A percentile compares a stretch with the other conserved stretches of the same genome.
Evolutionary conservation across 768 basidiomycete species (phyloP).

Genomic region (Tulasnella calospora): DNA sequence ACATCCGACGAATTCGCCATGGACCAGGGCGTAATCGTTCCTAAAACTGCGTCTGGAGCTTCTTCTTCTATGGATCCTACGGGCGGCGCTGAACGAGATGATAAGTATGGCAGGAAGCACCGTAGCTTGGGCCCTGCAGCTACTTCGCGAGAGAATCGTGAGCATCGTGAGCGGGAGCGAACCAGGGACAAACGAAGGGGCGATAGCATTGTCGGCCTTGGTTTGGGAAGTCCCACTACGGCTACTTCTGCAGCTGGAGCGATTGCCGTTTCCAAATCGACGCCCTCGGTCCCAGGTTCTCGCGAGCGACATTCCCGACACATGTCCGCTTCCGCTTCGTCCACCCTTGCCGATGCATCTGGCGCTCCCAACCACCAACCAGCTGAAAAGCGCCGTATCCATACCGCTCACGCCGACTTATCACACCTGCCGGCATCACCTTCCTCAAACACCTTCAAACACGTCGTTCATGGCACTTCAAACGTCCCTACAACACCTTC

Average conservation of each 20-base stretch:
- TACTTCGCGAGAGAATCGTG: slow-evolving; percentile 24
- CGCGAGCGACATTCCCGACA: slow-evolving; percentile 52
- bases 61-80: not conserved
- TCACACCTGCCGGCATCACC: slow-evolving; percentile 89
- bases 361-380: not conserved
- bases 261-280: slow-evolving; percentile 10
- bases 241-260: not conserved
- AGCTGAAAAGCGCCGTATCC: slow-evolving; percentile 51
- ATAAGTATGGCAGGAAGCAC: slow-evolving; percentile 46
- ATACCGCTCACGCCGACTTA: slow-evolving; percentile 60
- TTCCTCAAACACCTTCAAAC: slow-evolving; percentile 82
- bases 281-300: slow-evolving; percentile 26
- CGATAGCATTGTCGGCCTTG: slow-evolving; percentile 22
- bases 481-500: slow-evolving; percentile 39
- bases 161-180: slow-evolving; percentile 18
- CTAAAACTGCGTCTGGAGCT: slow-evolving; percentile 27
- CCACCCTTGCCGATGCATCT: slow-evolving; percentile 12
- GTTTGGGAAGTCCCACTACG: slow-evolving; percentile 15
- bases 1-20: slow-evolving; percentile 79
- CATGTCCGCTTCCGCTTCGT: slow-evolving; percentile 46
- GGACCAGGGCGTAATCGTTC: slow-evolving; percentile 58
- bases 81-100: slow-evolving; percentile 13
- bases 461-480: slow-evolving; percentile 51
- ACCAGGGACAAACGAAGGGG: slow-evolving; percentile 27
- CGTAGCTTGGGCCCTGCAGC: slow-evolving; percentile 60